These are phyloP conservation scores for Umbelopsis vinacea DNA, from an alignment of 192 early-diverging fungal species.

Conservation along the genomic window DNA sequence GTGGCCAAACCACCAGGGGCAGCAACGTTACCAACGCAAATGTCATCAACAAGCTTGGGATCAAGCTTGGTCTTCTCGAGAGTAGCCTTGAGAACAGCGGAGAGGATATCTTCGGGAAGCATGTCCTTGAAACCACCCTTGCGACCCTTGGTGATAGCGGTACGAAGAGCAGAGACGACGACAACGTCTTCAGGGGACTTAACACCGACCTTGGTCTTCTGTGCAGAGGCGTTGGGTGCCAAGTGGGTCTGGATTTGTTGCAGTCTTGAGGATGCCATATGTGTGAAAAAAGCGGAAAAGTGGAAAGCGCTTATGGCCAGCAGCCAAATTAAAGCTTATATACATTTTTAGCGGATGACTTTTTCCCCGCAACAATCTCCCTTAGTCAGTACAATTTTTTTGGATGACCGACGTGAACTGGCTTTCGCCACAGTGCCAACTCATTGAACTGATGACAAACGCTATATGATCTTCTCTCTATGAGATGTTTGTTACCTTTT, in stretches of 20 bases:
- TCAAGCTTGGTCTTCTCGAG: conserved; percentile 81
- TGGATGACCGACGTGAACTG: not conserved
- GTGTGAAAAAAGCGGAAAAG: conserved; percentile 16
- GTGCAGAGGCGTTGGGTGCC: conserved; percentile 41
- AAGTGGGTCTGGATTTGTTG: conserved; percentile 59
- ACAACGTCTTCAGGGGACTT: conserved; percentile 92
- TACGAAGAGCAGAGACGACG: conserved; percentile 88
- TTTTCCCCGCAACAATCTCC: conserved; percentile 14
- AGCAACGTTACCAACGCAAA: conserved; percentile 93
- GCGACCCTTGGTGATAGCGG: conserved; percentile 85
- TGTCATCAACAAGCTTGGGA: conserved; percentile 87
- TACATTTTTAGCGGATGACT: not conserved
- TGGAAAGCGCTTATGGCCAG: not conserved
- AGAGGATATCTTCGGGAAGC: conserved; percentile 72
- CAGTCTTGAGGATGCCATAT: conserved; percentile 57
- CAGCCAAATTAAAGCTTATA: conserved; percentile 2
- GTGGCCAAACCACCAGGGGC: conserved; percentile 89
- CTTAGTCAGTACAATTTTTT: conserved; percentile 15
- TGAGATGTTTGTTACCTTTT: no score
- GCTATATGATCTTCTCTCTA: not conserved
- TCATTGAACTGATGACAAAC: not conserved
- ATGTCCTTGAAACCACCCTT: conserved; percentile 95
- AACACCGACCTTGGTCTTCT: conserved; percentile 62
- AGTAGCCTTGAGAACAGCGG: conserved; percentile 75
- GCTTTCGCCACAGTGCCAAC: not conserved